Base-by-base conservation (phyloP, 78 protist genomes). In the Emiliania huxleyi region DNA sequence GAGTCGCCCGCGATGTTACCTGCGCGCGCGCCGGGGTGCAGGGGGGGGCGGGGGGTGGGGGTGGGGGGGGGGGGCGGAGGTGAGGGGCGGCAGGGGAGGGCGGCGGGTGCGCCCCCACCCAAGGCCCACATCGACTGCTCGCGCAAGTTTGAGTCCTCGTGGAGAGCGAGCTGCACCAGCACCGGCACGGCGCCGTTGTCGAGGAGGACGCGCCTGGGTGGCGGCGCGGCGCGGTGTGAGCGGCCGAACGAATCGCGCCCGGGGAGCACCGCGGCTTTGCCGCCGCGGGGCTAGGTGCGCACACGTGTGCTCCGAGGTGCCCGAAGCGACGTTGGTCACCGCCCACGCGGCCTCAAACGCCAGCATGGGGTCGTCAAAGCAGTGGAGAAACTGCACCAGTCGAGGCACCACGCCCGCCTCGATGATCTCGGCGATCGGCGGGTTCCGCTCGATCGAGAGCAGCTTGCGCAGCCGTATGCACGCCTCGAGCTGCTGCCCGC, bases 1-100 rank as follows among this genome's bases (percentile, higher is more conserved):
- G 95, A 81, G 91, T 99, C 99, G 45, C 99, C 99, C 15, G 99
- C 99, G 69, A 99, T 98, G 97, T 99, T 99, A 49, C 99, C 99
- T 49, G 56, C 56, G 56, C 56, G 26, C 26, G 56, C 56, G 56
- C 12, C 56, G 56, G 12, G 26, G 56, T 49, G 56, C 56, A 49
- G 56, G 69, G 69, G 4, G 29, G 69, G 69, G 69, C 3, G 29
- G n/a, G n/a, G n/a, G n/a, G n/a, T n/a, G n/a, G n/a, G n/a, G n/a
- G n/a, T n/a, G n/a, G n/a, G n/a, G n/a, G n/a, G n/a, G n/a, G n/a
- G n/a, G n/a, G n/a, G n/a, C n/a, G n/a, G n/a, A n/a, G n/a, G n/a
- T n/a, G n/a, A n/a, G n/a, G n/a, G n/a, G n/a, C n/a, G n/a, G n/a
- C n/a, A n/a, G n/a, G n/a, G n/a, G n/a, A n/a, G n/a, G 69, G 69